Conservation (phyloP, 441 rosid genomes). For the Manihot esculenta region DNA sequence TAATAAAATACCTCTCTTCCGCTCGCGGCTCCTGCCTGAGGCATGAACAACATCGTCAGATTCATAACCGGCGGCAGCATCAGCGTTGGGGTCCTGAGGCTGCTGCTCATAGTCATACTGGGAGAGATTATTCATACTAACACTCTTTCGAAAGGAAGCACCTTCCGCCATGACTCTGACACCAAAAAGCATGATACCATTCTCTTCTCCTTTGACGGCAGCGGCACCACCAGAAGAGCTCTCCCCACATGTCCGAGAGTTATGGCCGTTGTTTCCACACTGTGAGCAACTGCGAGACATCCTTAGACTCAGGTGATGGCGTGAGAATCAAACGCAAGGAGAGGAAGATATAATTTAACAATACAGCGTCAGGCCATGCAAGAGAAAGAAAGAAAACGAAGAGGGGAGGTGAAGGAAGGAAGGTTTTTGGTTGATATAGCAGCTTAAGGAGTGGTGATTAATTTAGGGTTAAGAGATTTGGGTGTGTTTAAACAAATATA, state of each 20-base stretch:
- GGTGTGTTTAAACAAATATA: too few species aligned
- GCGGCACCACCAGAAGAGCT: slow-evolving; percentile 12
- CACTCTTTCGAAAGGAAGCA: slow-evolving; percentile 65
- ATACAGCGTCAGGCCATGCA: not conserved
- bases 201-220: slow-evolving; percentile 28
- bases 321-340: not conserved
- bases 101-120: slow-evolving; percentile 69
- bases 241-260: slow-evolving; percentile 57
- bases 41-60: slow-evolving; percentile 88
- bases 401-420: not conserved
- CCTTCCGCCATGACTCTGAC: slow-evolving; percentile 54
- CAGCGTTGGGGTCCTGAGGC: slow-evolving; percentile 44
- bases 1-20: slow-evolving; percentile 55
- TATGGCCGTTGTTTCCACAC: slow-evolving; percentile 72
- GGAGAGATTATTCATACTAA: slow-evolving; percentile 83
- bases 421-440: slow-evolving; percentile 14
- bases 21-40: slow-evolving; percentile 69
- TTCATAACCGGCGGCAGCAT: slow-evolving; percentile 60
- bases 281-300: slow-evolving; percentile 70
- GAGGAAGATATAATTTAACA: not conserved
- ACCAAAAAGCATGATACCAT: slow-evolving; percentile 81
- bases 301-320: not conserved
- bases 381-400: slow-evolving; percentile 17
- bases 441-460: too few species aligned
- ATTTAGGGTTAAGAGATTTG: too few species aligned